Base-by-base conservation (phyloP, 202 grass and related monocot genomes). In the Schoenoplectus tabernaemontani region DNA sequence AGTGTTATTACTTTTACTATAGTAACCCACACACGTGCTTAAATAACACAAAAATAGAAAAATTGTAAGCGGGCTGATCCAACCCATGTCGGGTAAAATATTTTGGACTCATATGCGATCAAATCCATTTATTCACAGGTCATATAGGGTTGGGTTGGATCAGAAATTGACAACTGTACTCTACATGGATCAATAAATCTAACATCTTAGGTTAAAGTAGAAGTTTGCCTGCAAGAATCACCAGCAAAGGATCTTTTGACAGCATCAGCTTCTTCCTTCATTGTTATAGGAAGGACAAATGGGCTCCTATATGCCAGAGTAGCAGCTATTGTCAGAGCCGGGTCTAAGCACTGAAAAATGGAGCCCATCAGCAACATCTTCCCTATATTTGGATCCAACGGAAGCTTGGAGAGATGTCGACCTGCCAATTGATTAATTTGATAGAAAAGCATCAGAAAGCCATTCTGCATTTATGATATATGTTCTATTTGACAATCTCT, bases 351-450 rank as follows among this genome's bases (percentile, higher is more conserved):
- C 75, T 98, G 95, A 80, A 98, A 98, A 65, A 94, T 86, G 69
- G 89, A 92, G 84, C 91, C 95, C 58, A 98, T 90, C 60, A 98
- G 86, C 24, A 98, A 82, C 95, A 98, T 98, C 82, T 98, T 98
- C 58, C 95, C 95, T 69, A 94, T 89, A 70, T 98, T 98, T 77
- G 95, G 95, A 81, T 98, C 95, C 85, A 98, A 57, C 47, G 95
- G 91, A 70, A 98, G 84, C 12, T 78, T 92, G 82, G 85, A 94
- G 62, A 98, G 91, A 92, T 98, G 95, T 4, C 68, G 77, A 32
- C 95, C 95, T 98, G 84, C 48, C 11, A 61, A 87, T 70, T 75
- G 72, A 85, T 68, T 76, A 46, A 67, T 81, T 61, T 71, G 39
- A 38, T 20, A 44, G 23, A 58, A 61, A 77, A 66, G 9, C 38